A percentile compares a stretch with the other conserved stretches of the same genome.
Conservation (phyloP, 2,329 filamentous ascomycete species). For the Tricladium varicosporioides region DNA sequence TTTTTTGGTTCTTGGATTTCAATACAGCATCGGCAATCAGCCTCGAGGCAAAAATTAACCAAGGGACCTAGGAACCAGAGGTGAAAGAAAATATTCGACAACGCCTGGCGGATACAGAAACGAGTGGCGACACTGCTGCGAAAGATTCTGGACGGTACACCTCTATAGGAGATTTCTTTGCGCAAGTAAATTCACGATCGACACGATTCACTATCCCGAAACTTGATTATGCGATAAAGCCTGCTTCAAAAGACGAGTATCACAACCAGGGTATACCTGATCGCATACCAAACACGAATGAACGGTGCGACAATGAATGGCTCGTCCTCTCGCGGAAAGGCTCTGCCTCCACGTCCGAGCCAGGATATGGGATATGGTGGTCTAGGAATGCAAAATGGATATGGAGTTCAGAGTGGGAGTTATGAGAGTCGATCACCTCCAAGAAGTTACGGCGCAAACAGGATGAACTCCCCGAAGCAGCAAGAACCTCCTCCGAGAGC, state of each 20-base stretch:
- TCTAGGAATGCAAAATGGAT: conserved; percentile 12
- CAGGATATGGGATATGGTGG: conserved; percentile 21
- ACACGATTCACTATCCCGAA: not conserved
- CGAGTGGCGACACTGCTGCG: not conserved
- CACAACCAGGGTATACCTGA: not conserved
- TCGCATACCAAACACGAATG: not conserved
- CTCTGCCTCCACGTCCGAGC: conserved; percentile 20
- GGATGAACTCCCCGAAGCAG: conserved; percentile 3
- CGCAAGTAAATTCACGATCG: not conserved
- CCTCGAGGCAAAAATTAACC: not conserved
- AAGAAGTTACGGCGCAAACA: conserved; percentile 9
- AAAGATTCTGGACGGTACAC: too few relatives aligned
- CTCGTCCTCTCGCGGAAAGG: conserved; percentile 12
- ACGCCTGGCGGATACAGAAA: not conserved
- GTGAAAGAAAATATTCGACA: not conserved
- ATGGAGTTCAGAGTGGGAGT: conserved; percentile 11
- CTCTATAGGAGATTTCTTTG: too few relatives aligned
- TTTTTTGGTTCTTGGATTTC: not conserved
- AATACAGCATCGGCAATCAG: not conserved
- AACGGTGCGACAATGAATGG: conserved; percentile 7
- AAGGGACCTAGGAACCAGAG: not conserved
- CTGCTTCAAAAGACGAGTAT: not conserved
- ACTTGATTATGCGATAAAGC: conserved; percentile 2
- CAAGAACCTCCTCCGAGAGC: conserved; percentile 44
- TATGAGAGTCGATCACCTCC: conserved; percentile 14